Base-by-base conservation (phyloP, 208 protist species). In the Angomonas ambiguus region DNA sequence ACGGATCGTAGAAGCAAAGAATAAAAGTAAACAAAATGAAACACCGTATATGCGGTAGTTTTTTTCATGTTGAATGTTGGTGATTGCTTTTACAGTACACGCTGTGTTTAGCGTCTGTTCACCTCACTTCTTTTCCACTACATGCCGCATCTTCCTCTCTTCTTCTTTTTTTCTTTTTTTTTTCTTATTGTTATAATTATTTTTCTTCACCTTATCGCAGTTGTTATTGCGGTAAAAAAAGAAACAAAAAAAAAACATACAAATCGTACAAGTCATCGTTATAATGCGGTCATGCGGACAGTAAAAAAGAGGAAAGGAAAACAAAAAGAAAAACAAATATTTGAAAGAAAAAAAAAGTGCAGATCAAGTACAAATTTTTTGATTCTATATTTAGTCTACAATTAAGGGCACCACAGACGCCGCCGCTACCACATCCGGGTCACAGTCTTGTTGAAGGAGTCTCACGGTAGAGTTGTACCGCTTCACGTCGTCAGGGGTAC, bases 391-490 rank as follows among this genome's bases (percentile, higher is more conserved):
- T 11, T 18, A 20, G 49, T 13, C 49, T 11, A 24, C 49, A 27
- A 56, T 56, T 8, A 27, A 27, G n/a, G 49, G n/a, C n/a, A 27
- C 49, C 6, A 27, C 49, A 27, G 49, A 18, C n/a, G 49, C 49
- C n/a, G 49, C 49, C n/a, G 49, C 49, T 13, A 56, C n/a, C 49
- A 56, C 49, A 24, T 56, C 49, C 10, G n/a, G 13, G 49, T 56
- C 49, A 8, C 10, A 8, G 49, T 56, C 49, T 10, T 20, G 5
- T 24, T 27, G 49, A 18, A 56, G 49, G n/a, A 24, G 6, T 5
- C n/a, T 27, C 10, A 56, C 49, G n/a, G 18, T 27, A 24, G 8
- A 41, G 22, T 80, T 71, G 62, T 85, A 77, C n/a, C 69, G 69
- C 0, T 49, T 31, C 13, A 53, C 59, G 34, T 78, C 75, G 0